Conservation (phyloP, 768 basidiomycete genomes). For the button mushroom (Agaricus bisporus) region DNA sequence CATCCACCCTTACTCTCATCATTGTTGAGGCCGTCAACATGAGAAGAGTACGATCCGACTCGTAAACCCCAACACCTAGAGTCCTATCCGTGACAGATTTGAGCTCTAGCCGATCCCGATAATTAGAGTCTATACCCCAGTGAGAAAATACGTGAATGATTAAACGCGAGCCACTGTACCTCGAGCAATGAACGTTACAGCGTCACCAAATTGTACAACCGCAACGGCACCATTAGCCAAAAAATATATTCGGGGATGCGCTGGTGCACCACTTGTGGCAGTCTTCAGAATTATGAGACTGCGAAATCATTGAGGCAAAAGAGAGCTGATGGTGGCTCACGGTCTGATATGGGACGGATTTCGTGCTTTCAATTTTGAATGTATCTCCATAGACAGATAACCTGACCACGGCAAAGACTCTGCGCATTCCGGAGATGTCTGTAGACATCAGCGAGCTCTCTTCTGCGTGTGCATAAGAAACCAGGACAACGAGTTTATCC, state of each 20-base stretch:
- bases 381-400: slow-evolving; percentile 35
- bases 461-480: slow-evolving; percentile 61
- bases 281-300: slow-evolving; percentile 33
- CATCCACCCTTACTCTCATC: slow-evolving; percentile 59
- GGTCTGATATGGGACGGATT: slow-evolving; percentile 69
- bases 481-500: slow-evolving; percentile 51
- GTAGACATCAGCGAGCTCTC: slow-evolving; percentile 5
- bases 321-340: slow-evolving; percentile 32
- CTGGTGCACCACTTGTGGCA: slow-evolving; percentile 59
- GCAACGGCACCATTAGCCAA: slow-evolving; percentile 53
- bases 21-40: slow-evolving; percentile 64
- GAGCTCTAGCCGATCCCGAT: slow-evolving; percentile 65
- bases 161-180: slow-evolving; percentile 27
- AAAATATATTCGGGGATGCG: slow-evolving; percentile 63
- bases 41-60: slow-evolving; percentile 42
- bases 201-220: slow-evolving; percentile 70
- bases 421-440: slow-evolving; percentile 42
- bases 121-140: slow-evolving; percentile 52
- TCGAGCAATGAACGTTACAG: slow-evolving; percentile 64
- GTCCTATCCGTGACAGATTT: slow-evolving; percentile 64
- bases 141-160: background rate
- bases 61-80: slow-evolving; percentile 59
- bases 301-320: background rate
- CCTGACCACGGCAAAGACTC: slow-evolving; percentile 59
- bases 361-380: slow-evolving; percentile 43